Base-by-base conservation (phyloP, 177 flowering plant species). In the Vitis hybrid region DNA sequence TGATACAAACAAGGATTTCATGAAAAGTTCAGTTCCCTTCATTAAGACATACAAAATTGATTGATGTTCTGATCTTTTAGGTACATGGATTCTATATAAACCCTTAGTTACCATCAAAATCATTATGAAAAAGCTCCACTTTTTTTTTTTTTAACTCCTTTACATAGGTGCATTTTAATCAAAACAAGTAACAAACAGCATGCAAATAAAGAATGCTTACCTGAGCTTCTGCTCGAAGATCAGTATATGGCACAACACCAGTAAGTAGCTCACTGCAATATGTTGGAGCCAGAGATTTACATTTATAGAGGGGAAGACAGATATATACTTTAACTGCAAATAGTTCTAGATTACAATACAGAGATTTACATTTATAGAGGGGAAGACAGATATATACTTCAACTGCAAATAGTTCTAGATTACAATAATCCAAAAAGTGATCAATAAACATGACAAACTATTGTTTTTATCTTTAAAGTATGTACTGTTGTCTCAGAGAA, bases 161-260 rank as follows among this genome's bases (percentile, higher is more conserved):
- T 39, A 39, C 48, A 39, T 39, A 39, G 9, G 48, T 5, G 9
- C 9, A 39, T 39, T 55, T 55, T 52, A 52, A 52, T 52, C 13
- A 52, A 52, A 52, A 52, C n/a, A 52, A 55, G 12, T 16, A 55
- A 55, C 57, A 31, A 51, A 50, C 5, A 5, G 39, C 19, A 74
- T 10, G 26, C 31, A 52, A 56, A 11, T 21, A 67, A 72, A 15
- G 51, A 67, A 76, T 19, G 52, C 69, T 64, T 72, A 91, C 97
- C 96, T 92, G 96, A 39, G 96, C 91, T 80, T 90, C 97, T 64
- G 97, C 90, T 63, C 93, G 96, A 71, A 91, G 91, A 82, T 94
- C 96, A 31, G 98, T 94, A 75, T 94, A 94, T 33, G 99, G 99
- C 57, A 94, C 92, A 66, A 91, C 87, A 62, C 99, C 98, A 16